Evolutionary conservation across 73 alveolate genomes (phyloP).

Genomic region (Paramecium tetraurelia): DNA sequence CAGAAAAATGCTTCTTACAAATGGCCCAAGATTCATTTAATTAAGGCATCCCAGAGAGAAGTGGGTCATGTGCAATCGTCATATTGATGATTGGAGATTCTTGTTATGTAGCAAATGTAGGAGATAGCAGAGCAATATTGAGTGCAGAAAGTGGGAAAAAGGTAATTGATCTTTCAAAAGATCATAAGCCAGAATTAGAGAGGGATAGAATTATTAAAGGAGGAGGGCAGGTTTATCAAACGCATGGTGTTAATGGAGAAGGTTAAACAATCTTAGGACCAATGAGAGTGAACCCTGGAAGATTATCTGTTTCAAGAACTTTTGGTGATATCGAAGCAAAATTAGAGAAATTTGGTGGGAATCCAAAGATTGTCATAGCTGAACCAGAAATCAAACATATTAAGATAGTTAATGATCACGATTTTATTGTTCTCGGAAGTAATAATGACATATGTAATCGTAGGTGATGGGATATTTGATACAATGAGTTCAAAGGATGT

Average conservation of each 20-base stretch:
- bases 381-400: slow-evolving; percentile 88
- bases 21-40: slow-evolving; percentile 76
- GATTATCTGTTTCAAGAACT: slow-evolving; percentile 91
- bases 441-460: not conserved
- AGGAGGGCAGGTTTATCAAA: slow-evolving; percentile 89
- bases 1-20: slow-evolving; percentile 85
- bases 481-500: slow-evolving; percentile 89
- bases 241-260: not conserved
- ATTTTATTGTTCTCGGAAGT: slow-evolving; percentile 77
- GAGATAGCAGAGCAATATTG: slow-evolving; percentile 90
- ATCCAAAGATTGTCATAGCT: slow-evolving; percentile 89
- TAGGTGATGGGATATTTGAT: slow-evolving; percentile 95
- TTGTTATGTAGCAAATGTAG: slow-evolving; percentile 94
- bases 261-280: slow-evolving; percentile 68
- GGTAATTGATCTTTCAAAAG: slow-evolving; percentile 77
- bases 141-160: slow-evolving; percentile 71
- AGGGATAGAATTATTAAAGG: slow-evolving; percentile 80
- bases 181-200: slow-evolving; percentile 94
- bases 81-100: slow-evolving; percentile 78
- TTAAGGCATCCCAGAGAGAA: slow-evolving; percentile 74
- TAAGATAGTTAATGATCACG: slow-evolving; percentile 74
- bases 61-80: slow-evolving; percentile 96
- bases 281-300: slow-evolving; percentile 88
- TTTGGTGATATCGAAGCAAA: slow-evolving; percentile 97
- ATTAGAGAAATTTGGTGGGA: slow-evolving; percentile 89